These are phyloP conservation scores for Arabis hirsuta DNA, from an alignment of 345 rosid genomes.

Conservation along the genomic window DNA sequence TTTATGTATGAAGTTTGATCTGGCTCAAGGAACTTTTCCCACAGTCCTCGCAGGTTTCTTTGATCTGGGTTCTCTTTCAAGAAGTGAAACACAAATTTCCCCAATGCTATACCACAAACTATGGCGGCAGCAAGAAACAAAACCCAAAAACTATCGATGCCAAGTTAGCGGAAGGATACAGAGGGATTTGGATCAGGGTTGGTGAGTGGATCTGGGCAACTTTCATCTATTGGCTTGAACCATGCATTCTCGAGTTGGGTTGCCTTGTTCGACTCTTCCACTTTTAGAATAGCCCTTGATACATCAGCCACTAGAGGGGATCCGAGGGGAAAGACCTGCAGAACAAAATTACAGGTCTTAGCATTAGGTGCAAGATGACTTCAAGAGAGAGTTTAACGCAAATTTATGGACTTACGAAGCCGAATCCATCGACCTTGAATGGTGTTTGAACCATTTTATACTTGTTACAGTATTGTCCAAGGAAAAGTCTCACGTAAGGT, in stretches of 20 bases:
- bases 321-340: constrained; percentile 50
- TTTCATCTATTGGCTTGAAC: constrained; percentile 27
- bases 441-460: constrained; percentile 45
- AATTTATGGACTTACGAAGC: constrained; percentile 47
- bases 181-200: constrained; percentile 26
- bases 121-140: constrained; percentile 43
- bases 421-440: constrained; percentile 46
- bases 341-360: neutral
- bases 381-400: neutral
- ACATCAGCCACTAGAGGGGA: constrained; percentile 53
- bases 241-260: constrained; percentile 41
- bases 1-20: constrained; percentile 23
- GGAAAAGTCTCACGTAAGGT: constrained; percentile 41
- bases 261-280: constrained; percentile 44
- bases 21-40: constrained; percentile 23
- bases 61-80: constrained; percentile 15
- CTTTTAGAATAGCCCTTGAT: constrained; percentile 49
- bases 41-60: constrained; percentile 10
- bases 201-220: constrained; percentile 42
- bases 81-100: constrained; percentile 9
- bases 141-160: constrained; percentile 49
- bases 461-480: constrained; percentile 44
- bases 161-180: constrained; percentile 42
- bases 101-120: constrained; percentile 20
- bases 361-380: neutral